These are phyloP conservation scores for Rhodomyrtus tomentosa DNA, from an alignment of 345 rosid species.

Conservation along the genomic window DNA sequence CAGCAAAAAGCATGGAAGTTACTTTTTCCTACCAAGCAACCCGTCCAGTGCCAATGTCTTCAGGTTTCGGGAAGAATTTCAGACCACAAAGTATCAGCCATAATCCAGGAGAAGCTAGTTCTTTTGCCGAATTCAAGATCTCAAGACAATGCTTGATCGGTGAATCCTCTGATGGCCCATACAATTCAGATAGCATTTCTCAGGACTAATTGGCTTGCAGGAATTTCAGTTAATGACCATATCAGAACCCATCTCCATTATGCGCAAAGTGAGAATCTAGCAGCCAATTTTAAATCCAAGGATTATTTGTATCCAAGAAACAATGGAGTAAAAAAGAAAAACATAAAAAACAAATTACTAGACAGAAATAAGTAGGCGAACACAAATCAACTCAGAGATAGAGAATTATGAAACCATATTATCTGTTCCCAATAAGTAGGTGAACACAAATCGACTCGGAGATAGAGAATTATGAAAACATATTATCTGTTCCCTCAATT, in stretches of 20 bases:
- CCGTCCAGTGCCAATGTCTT: conserved; percentile 89
- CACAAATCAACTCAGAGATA: neutral
- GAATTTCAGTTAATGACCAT: neutral
- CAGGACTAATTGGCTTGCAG: conserved; percentile 14
- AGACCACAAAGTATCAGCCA: conserved; percentile 38
- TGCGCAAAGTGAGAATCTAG: neutral
- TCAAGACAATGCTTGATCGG: conserved; percentile 56
- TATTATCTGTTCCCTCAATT: neutral
- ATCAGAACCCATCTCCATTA: neutral
- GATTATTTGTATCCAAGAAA: neutral
- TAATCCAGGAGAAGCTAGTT: conserved; percentile 15
- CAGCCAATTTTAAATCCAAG: neutral
- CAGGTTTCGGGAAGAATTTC: conserved; percentile 70
- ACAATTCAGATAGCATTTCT: conserved; percentile 45
- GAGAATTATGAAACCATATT: neutral
- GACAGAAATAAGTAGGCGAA: neutral
- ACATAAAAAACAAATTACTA: neutral
- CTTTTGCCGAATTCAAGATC: conserved; percentile 36
- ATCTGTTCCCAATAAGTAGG: neutral
- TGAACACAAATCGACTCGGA: neutral
- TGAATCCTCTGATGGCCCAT: conserved; percentile 62
- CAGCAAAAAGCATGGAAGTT: neutral
- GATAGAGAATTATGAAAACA: neutral
- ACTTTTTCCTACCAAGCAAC: conserved; percentile 59
- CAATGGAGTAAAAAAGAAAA: neutral